Evolutionary conservation across 257 asterid species (phyloP), one percentile per base, ranked within the genome.

Genomic region (Avicennia marina): DNA sequence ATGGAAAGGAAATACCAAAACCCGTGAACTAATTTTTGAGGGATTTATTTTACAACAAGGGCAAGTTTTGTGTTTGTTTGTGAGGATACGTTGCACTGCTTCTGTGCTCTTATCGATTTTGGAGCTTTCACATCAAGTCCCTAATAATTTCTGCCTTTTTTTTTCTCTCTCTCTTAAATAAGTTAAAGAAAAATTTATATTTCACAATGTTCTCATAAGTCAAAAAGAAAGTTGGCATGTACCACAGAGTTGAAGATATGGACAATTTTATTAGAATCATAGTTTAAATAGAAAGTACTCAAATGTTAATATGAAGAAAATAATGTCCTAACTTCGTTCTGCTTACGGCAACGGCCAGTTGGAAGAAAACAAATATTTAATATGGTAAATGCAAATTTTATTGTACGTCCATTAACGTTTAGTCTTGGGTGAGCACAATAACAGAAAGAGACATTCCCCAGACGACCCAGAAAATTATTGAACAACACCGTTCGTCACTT

Each of bases 331-430:
- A 69, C 75, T 55, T 63, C 89, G 86, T 80, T 52, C 72, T 31
- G 34, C 39, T 7, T 68, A 83, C 82, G 84, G 80, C 80, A 75
- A 60, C 66, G 73, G 36, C 71, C 49, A 62, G 13, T 39, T 31
- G 38, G 11, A 2, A 16, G 44, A 6, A 38, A 38, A 38, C 44
- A 2, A 9, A 38, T 38, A n/a, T n/a, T n/a, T n/a, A n/a, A n/a
- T n/a, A n/a, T n/a, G n/a, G n/a, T n/a, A n/a, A n/a, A n/a, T n/a
- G n/a, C n/a, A n/a, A n/a, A n/a, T n/a, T n/a, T n/a, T n/a, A n/a
- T n/a, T n/a, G n/a, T n/a, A n/a, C n/a, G n/a, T n/a, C n/a, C n/a
- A n/a, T n/a, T n/a, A n/a, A n/a, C n/a, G n/a, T n/a, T n/a, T n/a
- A n/a, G n/a, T n/a, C n/a, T n/a, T n/a, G n/a, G n/a, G n/a, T n/a